Conservation (phyloP, 2,329 filamentous ascomycete species). For the Tolypocladium ovalisporum region DNA sequence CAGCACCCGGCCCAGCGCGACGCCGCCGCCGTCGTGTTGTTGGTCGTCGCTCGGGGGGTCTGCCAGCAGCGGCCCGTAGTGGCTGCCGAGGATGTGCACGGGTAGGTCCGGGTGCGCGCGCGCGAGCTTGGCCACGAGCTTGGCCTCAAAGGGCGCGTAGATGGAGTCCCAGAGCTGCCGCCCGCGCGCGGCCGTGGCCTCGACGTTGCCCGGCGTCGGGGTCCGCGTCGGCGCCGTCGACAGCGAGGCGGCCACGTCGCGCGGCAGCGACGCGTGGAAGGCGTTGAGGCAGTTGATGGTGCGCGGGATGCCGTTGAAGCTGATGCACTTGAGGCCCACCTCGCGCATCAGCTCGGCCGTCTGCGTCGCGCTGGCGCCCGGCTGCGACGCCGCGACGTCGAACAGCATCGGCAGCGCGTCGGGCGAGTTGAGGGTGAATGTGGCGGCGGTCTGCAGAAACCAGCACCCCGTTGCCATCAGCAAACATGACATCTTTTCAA, state of each 20-base stretch:
- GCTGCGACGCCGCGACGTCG: constrained; percentile 28
- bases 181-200: constrained; percentile 45
- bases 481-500: background rate
- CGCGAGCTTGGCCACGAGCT: constrained; percentile 60
- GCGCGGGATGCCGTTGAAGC: constrained; percentile 72
- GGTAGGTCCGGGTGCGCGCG: constrained; percentile 73
- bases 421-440: constrained; percentile 79
- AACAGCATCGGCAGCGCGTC: constrained; percentile 59
- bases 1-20: constrained; percentile 50
- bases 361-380: constrained; percentile 20
- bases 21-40: too few relatives aligned
- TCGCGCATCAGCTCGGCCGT: constrained; percentile 65
- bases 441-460: constrained; percentile 55
- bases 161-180: constrained; percentile 62
- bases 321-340: constrained; percentile 66
- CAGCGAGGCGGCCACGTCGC: constrained; percentile 40
- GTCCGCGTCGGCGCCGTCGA: constrained; percentile 44
- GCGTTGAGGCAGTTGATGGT: constrained; percentile 73
- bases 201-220: constrained; percentile 41
- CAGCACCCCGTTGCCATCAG: background rate
- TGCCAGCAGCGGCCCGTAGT: constrained; percentile 64
- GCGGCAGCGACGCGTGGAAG: constrained; percentile 54
- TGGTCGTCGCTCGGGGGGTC: constrained; percentile 47
- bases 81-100: constrained; percentile 63
- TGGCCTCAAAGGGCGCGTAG: constrained; percentile 63